Evolutionary conservation across 2,329 filamentous ascomycete genomes (phyloP), one percentile per base, ranked within the genome.

Genomic region (Pseudogymnoascus sp.): DNA sequence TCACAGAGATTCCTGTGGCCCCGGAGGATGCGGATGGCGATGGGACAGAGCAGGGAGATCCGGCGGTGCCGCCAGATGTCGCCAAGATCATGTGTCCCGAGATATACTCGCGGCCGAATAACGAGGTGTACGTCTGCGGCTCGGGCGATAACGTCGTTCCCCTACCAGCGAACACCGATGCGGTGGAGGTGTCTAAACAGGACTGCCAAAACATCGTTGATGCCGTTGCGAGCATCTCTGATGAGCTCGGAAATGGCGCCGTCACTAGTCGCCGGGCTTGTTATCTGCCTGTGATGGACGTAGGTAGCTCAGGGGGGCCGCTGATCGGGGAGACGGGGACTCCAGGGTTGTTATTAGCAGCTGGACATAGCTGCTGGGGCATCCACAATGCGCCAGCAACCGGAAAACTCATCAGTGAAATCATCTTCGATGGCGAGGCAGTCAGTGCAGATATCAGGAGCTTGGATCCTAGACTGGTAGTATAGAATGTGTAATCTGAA

Each of bases 361-460:
- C 90, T 0, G 94, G 94, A 0, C 94, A 99, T 76, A 96, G 91
- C 1, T 97, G 92, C 75, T 99, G 94, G 94, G 94, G 94, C 0
- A 96, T 99, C 19, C 92, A 97, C 75, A 97, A 99, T 74, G 90
- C 85, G 0, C 92, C 92, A 1, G 94, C 81, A 1, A 97, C 92
- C 6, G 89, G 89, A 3, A 89, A 86, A 73, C 72, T 92, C 37
- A 86, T 94, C 76, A 86, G 87, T 35, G 88, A 92, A 72, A 84
- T 89, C 73, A 75, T 94, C 2, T 84, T 92, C 67, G 88, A 92
- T 59, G 89, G 88, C 0, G 73, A 76, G 62, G 82, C 86, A 0
- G 84, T 73, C 68, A 91, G 87, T 66, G 86, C 88, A 3, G 79
- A 85, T 63, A 78, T 91, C 28, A 75, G 76, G 1, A 80, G 78